phyloP scores from a whole-genome alignment of 2,329 filamentous ascomycete species.

The Colletotrichum paranaense region DNA sequence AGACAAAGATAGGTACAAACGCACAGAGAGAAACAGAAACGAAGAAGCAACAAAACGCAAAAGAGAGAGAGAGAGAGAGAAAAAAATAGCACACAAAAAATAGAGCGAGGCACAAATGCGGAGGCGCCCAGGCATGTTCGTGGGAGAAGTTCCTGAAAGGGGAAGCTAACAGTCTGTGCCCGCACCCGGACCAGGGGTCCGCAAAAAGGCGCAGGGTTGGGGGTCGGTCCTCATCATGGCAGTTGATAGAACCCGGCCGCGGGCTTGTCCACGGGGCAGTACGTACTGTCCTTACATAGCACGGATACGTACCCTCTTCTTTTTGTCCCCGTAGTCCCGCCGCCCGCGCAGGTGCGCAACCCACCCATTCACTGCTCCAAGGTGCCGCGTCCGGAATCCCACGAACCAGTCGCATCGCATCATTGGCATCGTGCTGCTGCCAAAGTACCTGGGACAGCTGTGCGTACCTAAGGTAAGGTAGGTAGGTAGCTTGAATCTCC shows the following conservation, averaged over 20 bases:
- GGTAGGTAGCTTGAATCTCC: background rate
- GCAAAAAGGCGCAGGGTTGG: constrained; percentile 27
- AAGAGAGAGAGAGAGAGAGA: background rate
- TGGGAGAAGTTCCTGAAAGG: constrained; percentile 34
- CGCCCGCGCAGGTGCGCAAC: constrained; percentile 21
- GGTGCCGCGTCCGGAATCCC: constrained; percentile 31
- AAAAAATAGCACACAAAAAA: constrained; percentile 21
- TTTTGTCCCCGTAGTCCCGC: constrained; percentile 9
- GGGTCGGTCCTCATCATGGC: constrained; percentile 33
- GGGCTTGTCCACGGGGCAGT: constrained; percentile 20
- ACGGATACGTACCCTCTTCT: too few species aligned
- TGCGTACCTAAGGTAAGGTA: background rate
- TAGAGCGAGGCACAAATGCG: constrained; percentile 26
- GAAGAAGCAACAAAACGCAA: background rate
- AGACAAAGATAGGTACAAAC: background rate
- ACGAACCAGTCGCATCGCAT: constrained; percentile 35
- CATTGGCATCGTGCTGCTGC: constrained; percentile 24
- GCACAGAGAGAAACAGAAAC: background rate
- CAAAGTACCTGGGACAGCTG: constrained; percentile 20
- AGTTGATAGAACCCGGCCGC: constrained; percentile 29
- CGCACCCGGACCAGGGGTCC: constrained; percentile 31
- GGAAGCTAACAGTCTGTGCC: constrained; percentile 37
- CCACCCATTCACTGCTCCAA: constrained; percentile 10
- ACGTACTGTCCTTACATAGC: background rate
- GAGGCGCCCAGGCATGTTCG: constrained; percentile 34